Base-by-base conservation (phyloP, 2,329 filamentous ascomycete species). In the Trichoderma sp. region DNA sequence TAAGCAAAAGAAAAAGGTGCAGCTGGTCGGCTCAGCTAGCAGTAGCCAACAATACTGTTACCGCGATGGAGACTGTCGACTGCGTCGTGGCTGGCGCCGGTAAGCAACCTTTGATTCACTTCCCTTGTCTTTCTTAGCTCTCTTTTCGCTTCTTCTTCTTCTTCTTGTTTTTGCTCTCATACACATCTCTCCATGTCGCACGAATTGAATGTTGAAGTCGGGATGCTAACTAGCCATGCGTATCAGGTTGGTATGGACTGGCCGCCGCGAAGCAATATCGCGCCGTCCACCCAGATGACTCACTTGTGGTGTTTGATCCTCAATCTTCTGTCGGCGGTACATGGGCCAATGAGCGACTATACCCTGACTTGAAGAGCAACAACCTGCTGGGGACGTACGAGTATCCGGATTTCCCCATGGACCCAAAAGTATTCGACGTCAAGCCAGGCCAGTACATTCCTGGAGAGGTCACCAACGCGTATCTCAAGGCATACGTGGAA, bases 351-450 rank as follows among this genome's bases (percentile, higher is more conserved):
- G 82, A 90, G 47, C 85, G 91, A 1, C 79, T 93, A 0, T 91
- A 94, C 76, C 86, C 88, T 0, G 88, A 87, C 1, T 83, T 95
- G 60, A 91, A 89, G 74, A 89, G 87, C 65, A 94, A 95, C 78
- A 94, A 94, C 74, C 85, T 92, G 76, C 77, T 90, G 13, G 91
- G 91, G 3, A 91, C 88, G 0, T 92, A 90, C 73, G 90, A 94
- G 77, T 93, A 87, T 74, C 87, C 88, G 0, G 92, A 93, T 73
- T 92, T 92, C 70, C 90, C 91, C 21, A 91, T 94, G 88, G 82
- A 85, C 69, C 78, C 81, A 8, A 83, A 84, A 24, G 83, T 79
- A 0, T 89, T 86, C 72, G 81, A 81, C 1, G 77, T 87, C 31
- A 75, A 81, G 56, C 76, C 79, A 0, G 81, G 81, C 3, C 74